Evolutionary conservation across 2,329 filamentous ascomycete genomes (phyloP).

Genomic region (Bimuria novae-zelandiae): DNA sequence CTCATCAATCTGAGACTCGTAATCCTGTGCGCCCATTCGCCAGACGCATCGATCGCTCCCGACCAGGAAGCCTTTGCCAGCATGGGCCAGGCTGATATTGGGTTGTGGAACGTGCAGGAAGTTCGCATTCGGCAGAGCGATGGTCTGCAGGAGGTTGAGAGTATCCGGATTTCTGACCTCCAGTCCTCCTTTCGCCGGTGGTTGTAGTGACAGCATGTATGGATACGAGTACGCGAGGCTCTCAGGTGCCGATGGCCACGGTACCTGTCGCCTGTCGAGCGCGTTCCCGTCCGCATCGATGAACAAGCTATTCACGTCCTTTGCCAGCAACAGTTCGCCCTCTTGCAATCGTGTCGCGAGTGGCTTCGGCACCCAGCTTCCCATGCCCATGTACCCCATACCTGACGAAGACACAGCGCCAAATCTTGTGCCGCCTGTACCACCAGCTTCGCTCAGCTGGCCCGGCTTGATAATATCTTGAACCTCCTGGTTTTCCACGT

Average conservation of each 20-base stretch:
- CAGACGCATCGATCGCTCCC: slow-evolving; percentile 89
- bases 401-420: slow-evolving; percentile 81
- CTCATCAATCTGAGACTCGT: slow-evolving; percentile 85
- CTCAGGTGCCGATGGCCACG: slow-evolving; percentile 86
- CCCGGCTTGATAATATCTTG: slow-evolving; percentile 81
- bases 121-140: slow-evolving; percentile 78
- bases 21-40: slow-evolving; percentile 93
- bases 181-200: slow-evolving; percentile 79
- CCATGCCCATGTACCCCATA: slow-evolving; percentile 97
- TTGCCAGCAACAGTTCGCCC: slow-evolving; percentile 89
- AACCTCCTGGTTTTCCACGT: slow-evolving; percentile 74
- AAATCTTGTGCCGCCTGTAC: slow-evolving; percentile 72
- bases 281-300: slow-evolving; percentile 82
- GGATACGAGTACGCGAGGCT: slow-evolving; percentile 96
- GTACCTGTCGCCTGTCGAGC: slow-evolving; percentile 83
- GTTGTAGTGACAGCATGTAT: slow-evolving; percentile 85
- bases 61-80: slow-evolving; percentile 93
- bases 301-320: slow-evolving; percentile 94
- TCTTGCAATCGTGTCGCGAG: slow-evolving; percentile 81
- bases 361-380: slow-evolving; percentile 87
- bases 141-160: slow-evolving; percentile 83
- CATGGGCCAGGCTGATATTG: slow-evolving; percentile 91
- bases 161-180: slow-evolving; percentile 95
- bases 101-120: slow-evolving; percentile 91
- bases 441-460: slow-evolving; percentile 67